Evolutionary conservation across 2,329 filamentous ascomycete species (phyloP).

Genomic region (Claviceps purpurea): DNA sequence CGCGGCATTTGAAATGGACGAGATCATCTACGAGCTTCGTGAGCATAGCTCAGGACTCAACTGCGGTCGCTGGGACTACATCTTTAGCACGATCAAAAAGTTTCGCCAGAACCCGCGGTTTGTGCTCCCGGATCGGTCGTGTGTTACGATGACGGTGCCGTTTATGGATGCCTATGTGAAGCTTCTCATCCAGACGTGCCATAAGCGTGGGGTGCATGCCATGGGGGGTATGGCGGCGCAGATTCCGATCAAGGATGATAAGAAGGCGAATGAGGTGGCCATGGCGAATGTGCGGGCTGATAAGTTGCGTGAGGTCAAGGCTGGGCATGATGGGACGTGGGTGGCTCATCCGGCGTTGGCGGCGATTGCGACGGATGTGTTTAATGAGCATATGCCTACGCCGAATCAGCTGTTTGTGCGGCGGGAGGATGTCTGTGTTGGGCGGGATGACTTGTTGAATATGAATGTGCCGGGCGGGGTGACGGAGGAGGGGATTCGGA

Average conservation of each 20-base stretch:
- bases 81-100: slow-evolving; percentile 99
- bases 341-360: slow-evolving; percentile 93
- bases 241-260: slow-evolving; percentile 95
- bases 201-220: slow-evolving; percentile 90
- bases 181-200: slow-evolving; percentile 95
- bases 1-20: slow-evolving; percentile 98
- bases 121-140: slow-evolving; percentile 78
- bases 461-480: slow-evolving; percentile 92
- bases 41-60: slow-evolving; percentile 95
- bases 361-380: slow-evolving; percentile 75
- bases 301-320: slow-evolving; percentile 89
- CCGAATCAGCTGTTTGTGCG: slow-evolving; percentile 91
- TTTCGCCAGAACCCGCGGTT: slow-evolving; percentile 93
- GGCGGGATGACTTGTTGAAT: slow-evolving; percentile 83
- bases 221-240: slow-evolving; percentile 99
- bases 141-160: slow-evolving; percentile 93
- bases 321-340: slow-evolving; percentile 94
- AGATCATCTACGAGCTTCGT: slow-evolving; percentile 98
- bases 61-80: slow-evolving; percentile 99
- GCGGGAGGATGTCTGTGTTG: slow-evolving; percentile 77
- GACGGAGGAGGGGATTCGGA: slow-evolving; percentile 88
- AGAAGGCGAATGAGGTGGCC: slow-evolving; percentile 78
- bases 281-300: slow-evolving; percentile 90
- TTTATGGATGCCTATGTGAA: slow-evolving; percentile 98
- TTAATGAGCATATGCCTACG: slow-evolving; percentile 97